phyloP scores from a whole-genome alignment of 2,329 filamentous ascomycete genomes.

The Botrytis sinoallii region DNA sequence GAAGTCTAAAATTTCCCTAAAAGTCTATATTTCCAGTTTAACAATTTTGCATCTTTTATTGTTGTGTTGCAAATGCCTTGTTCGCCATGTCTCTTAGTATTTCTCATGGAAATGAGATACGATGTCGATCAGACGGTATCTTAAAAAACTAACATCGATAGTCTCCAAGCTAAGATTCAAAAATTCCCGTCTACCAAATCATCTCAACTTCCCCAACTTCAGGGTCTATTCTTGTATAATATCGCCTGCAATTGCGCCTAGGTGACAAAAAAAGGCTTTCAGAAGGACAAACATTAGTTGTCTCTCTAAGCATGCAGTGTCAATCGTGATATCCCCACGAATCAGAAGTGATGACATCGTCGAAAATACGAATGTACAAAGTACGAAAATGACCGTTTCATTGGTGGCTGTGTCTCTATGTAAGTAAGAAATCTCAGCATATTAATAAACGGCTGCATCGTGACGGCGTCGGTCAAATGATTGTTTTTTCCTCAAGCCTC shows the following conservation, averaged over 20 bases:
- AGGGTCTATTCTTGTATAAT: background rate
- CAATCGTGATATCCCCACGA: slow-evolving; percentile 6
- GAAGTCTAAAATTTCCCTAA: background rate
- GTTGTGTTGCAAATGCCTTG: background rate
- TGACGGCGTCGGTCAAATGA: slow-evolving; percentile 1
- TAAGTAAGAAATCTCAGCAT: background rate
- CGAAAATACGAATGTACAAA: background rate
- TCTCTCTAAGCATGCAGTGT: background rate
- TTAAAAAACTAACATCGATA: background rate
- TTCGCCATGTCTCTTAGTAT: background rate
- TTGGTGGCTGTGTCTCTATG: background rate
- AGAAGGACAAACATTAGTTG: background rate
- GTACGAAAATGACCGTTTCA: background rate
- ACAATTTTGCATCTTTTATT: background rate
- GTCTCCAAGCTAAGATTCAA: background rate
- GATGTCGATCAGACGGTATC: background rate
- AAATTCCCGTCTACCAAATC: background rate
- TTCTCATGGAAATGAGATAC: slow-evolving; percentile 4
- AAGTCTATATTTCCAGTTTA: background rate
- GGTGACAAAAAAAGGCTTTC: background rate
- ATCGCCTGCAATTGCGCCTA: slow-evolving; percentile 3
- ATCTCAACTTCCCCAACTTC: slow-evolving; percentile 1
- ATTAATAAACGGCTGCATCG: slow-evolving; percentile 1
- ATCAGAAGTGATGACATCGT: background rate
- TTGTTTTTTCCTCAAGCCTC: background rate